Evolutionary conservation across 2,329 filamentous ascomycete species (phyloP).

Genomic region (Lomentospora prolificans): DNA sequence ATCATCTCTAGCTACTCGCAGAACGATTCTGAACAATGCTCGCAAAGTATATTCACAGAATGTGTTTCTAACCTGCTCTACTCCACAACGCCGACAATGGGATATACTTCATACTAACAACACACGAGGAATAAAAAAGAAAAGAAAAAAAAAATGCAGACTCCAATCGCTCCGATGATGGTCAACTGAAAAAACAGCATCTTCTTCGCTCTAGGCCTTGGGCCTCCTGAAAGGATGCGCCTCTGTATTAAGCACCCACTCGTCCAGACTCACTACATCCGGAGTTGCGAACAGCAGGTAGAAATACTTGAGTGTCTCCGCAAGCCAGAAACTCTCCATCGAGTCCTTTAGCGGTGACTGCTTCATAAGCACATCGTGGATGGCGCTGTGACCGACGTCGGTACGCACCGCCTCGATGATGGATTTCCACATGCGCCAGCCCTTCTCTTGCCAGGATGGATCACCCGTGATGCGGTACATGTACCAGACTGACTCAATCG

Average conservation of each 20-base stretch:
- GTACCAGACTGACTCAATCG: conserved; percentile 81
- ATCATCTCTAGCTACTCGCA: background rate
- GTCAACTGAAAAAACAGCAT: too few species aligned
- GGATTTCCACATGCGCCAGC: conserved; percentile 76
- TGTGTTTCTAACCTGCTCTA: too few species aligned
- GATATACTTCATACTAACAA: too few species aligned
- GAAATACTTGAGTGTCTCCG: conserved; percentile 88
- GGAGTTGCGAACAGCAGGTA: conserved; percentile 69
- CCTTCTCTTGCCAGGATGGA: conserved; percentile 62
- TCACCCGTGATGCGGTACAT: conserved; percentile 87
- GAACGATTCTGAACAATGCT: too few species aligned
- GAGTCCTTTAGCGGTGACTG: conserved; percentile 40
- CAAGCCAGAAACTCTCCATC: conserved; percentile 88
- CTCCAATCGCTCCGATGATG: background rate
- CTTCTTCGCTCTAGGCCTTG: conserved; percentile 4
- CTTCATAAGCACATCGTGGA: conserved; percentile 48
- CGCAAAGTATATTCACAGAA: too few species aligned
- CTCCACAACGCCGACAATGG: too few species aligned
- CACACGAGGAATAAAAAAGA: too few species aligned
- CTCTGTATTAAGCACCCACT: conserved; percentile 58
- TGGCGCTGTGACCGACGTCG: conserved; percentile 58
- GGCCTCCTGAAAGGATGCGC: conserved; percentile 48
- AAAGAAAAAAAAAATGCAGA: background rate
- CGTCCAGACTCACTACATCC: conserved; percentile 54
- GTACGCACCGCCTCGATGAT: conserved; percentile 59